Evolutionary conservation across 495 filamentous ascomycete species (phyloP).

Genomic region (Hypoxylon rickii): DNA sequence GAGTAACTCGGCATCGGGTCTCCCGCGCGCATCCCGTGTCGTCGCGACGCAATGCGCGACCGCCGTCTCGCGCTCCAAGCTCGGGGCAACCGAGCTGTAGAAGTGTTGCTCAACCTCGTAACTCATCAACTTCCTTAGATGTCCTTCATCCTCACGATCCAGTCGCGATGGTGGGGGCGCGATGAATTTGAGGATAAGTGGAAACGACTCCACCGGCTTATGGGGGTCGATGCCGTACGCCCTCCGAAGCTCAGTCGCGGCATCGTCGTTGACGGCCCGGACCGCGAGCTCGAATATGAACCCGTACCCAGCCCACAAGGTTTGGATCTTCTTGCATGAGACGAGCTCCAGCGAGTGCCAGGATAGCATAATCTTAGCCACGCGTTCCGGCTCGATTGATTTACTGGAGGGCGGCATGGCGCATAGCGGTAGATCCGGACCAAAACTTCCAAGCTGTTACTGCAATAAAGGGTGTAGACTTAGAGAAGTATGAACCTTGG

Average conservation of each 20-base stretch:
- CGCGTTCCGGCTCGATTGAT: conserved; percentile 17
- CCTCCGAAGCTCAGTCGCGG: conserved; percentile 18
- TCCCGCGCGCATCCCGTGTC: conserved; percentile 28
- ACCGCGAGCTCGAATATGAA: conserved; percentile 47
- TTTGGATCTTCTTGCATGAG: conserved; percentile 36
- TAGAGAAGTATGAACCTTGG: neutral
- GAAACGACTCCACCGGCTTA: conserved; percentile 3
- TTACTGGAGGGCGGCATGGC: conserved; percentile 9
- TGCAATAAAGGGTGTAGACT: neutral
- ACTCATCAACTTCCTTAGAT: conserved; percentile 53
- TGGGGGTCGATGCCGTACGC: conserved; percentile 4
- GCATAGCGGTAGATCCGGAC: conserved; percentile 2
- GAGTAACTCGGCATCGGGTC: conserved; percentile 34
- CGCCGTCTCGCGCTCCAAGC: conserved; percentile 33
- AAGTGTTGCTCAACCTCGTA: conserved; percentile 55
- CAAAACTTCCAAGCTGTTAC: neutral
- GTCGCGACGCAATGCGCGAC: conserved; percentile 40
- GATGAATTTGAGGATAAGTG: conserved; percentile 49
- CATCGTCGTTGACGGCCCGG: conserved; percentile 14
- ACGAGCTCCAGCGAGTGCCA: conserved; percentile 37
- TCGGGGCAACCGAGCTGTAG: conserved; percentile 43
- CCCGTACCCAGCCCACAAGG: conserved; percentile 53
- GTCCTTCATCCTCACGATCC: conserved; percentile 41
- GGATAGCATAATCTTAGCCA: conserved; percentile 33
- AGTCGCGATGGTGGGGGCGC: conserved; percentile 32